Percentiles rank a stretch among this genome's conserved stretches.
These are phyloP conservation scores for Lojkania enalia DNA, from an alignment of 2,329 filamentous ascomycete species.

Conservation along the genomic window DNA sequence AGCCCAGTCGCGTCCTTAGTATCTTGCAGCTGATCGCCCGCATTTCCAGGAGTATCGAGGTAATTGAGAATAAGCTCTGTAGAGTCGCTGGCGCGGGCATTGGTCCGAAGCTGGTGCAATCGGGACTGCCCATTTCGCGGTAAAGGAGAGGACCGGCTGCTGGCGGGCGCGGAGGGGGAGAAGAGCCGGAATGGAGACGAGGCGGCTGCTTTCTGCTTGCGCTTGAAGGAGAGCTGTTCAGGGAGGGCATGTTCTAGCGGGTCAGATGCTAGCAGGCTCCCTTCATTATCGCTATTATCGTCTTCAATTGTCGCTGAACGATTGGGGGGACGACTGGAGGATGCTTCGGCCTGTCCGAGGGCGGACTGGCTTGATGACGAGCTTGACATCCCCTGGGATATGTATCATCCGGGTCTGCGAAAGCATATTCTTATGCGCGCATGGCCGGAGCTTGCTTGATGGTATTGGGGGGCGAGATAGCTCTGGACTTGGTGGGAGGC, in stretches of 20 bases:
- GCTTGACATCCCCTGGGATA: slow-evolving; percentile 44
- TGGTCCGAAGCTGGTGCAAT: slow-evolving; percentile 25
- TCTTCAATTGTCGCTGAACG: slow-evolving; percentile 39
- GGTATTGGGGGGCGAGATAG: background rate
- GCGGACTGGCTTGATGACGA: slow-evolving; percentile 40
- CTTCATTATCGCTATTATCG: slow-evolving; percentile 55
- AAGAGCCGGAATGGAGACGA: slow-evolving; percentile 50
- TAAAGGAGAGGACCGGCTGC: slow-evolving; percentile 34
- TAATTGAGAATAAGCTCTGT: slow-evolving; percentile 49
- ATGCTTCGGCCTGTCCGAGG: slow-evolving; percentile 48
- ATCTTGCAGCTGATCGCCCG: slow-evolving; percentile 45
- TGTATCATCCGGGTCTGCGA: slow-evolving; percentile 27
- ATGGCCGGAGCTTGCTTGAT: slow-evolving; percentile 10
- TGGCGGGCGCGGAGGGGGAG: slow-evolving; percentile 38
- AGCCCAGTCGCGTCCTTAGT: slow-evolving; percentile 49
- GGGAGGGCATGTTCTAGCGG: slow-evolving; percentile 57
- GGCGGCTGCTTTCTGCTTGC: slow-evolving; percentile 59
- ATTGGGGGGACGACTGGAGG: slow-evolving; percentile 48
- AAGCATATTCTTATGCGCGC: slow-evolving; percentile 35
- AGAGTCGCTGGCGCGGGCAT: slow-evolving; percentile 26
- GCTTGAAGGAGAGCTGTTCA: slow-evolving; percentile 69
- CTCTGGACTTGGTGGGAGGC: too few relatives aligned
- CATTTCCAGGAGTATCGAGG: slow-evolving; percentile 44
- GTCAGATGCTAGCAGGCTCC: slow-evolving; percentile 58
- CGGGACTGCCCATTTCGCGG: slow-evolving; percentile 31